These are phyloP conservation scores for Acacia pycnantha DNA, from an alignment of 331 rosid genomes.

Conservation along the genomic window DNA sequence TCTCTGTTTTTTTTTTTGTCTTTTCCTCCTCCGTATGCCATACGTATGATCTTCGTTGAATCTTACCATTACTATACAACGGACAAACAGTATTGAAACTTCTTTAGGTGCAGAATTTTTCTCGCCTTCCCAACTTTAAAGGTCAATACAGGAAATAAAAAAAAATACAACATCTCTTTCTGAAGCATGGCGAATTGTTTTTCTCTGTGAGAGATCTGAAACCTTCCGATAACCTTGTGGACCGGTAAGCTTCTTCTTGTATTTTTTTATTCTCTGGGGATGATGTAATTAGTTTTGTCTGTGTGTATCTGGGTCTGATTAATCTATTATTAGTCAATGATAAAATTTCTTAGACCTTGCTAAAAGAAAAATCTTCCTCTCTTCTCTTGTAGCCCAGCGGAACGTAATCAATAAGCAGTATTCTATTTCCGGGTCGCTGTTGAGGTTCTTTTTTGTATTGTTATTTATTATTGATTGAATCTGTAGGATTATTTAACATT, in stretches of 20 bases:
- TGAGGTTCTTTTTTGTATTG: constrained; percentile 16
- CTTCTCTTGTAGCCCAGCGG: constrained; percentile 24
- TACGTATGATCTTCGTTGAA: constrained; percentile 37
- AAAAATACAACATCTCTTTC: neutral
- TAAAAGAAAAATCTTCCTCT: neutral
- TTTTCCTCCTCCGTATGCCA: constrained; percentile 16
- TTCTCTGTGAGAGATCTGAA: neutral
- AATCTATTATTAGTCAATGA: constrained; percentile 21
- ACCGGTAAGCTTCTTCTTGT: constrained; percentile 22
- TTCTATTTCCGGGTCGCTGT: neutral
- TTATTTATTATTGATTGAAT: neutral
- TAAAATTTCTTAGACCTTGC: neutral
- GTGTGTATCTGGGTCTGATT: constrained; percentile 24
- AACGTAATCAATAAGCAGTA: constrained; percentile 26
- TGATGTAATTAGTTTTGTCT: constrained; percentile 31
- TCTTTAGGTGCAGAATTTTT: constrained; percentile 28
- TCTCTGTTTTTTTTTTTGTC: neutral
- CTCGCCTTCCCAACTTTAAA: neutral
- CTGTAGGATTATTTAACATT: constrained; percentile 7
- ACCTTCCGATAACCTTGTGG: constrained; percentile 32
- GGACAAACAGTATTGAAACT: neutral
- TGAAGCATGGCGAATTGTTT: constrained; percentile 17
- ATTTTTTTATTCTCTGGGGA: constrained; percentile 8
- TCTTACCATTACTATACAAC: neutral
- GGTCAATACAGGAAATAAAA: neutral